A percentile compares a stretch with the other conserved stretches of the same genome.
phyloP scores from a whole-genome alignment of 1,284 basidiomycete genomes.

The Termitomyces sp. region DNA sequence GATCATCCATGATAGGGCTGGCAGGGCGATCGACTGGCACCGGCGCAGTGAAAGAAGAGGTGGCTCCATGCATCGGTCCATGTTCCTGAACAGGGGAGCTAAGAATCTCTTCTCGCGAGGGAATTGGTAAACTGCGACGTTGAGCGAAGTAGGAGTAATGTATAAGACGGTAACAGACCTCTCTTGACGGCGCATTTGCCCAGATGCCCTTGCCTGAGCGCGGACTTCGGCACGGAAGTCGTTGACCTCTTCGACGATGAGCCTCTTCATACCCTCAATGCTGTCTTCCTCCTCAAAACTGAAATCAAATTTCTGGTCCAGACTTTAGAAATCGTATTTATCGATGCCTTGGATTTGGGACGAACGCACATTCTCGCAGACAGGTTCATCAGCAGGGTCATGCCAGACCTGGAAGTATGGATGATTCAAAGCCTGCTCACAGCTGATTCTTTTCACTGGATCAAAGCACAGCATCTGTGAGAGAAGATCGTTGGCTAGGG shows the following conservation, averaged over 20 bases:
- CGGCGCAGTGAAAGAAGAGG: constrained; percentile 58
- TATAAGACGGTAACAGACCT: constrained; percentile 35
- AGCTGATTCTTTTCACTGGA: constrained; percentile 92
- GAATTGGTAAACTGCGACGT: constrained; percentile 59
- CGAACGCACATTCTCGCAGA: constrained; percentile 56
- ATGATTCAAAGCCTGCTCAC: constrained; percentile 93
- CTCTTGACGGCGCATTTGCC: constrained; percentile 68
- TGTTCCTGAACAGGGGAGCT: constrained; percentile 69
- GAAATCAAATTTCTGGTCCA: constrained; percentile 85
- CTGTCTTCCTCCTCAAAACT: constrained; percentile 96
- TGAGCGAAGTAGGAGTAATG: constrained; percentile 3
- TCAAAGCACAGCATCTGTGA: constrained; percentile 94
- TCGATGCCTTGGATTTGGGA: neutral
- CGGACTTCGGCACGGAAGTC: constrained; percentile 86
- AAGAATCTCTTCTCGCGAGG: constrained; percentile 73
- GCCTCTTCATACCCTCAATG: constrained; percentile 94
- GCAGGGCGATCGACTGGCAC: constrained; percentile 35
- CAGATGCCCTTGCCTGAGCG: constrained; percentile 63
- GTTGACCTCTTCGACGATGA: constrained; percentile 93
- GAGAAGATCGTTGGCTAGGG: constrained; percentile 89
- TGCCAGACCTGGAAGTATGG: constrained; percentile 95
- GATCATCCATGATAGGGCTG: constrained; percentile 75
- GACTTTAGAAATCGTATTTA: neutral
- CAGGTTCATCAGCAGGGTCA: constrained; percentile 88
- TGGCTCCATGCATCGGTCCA: constrained; percentile 60